phyloP scores from a whole-genome alignment of 805 yeast genomes.

The Spathaspora boniae region DNA sequence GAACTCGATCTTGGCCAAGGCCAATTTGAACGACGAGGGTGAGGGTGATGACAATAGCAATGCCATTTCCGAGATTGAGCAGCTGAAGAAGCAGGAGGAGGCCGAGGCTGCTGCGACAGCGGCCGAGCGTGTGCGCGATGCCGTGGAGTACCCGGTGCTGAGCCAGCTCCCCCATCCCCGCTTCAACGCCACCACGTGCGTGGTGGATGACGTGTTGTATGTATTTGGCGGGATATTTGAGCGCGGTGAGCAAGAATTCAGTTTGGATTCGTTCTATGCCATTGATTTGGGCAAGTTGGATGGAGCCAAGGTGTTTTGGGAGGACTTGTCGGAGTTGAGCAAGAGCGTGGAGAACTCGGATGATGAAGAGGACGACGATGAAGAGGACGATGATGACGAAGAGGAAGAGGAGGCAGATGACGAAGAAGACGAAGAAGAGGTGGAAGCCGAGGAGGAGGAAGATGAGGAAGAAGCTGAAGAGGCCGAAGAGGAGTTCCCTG shows the following conservation, averaged over 20 bases:
- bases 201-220: slow-evolving; percentile 76
- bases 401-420: slow-evolving; percentile 38
- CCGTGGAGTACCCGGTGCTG: slow-evolving; percentile 52
- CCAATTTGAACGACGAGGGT: slow-evolving; percentile 62
- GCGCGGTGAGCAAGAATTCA: slow-evolving; percentile 78
- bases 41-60: slow-evolving; percentile 43
- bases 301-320: slow-evolving; percentile 89
- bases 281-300: slow-evolving; percentile 83
- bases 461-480: slow-evolving; percentile 61
- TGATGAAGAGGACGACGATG: slow-evolving; percentile 49
- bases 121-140: slow-evolving; percentile 37
- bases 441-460: slow-evolving; percentile 67
- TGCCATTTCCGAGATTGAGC: slow-evolving; percentile 33
- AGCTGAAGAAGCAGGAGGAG: slow-evolving; percentile 37
- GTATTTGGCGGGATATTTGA: slow-evolving; percentile 93
- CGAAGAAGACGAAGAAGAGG: slow-evolving; percentile 57
- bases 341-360: slow-evolving; percentile 57
- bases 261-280: slow-evolving; percentile 80
- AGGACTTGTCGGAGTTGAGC: slow-evolving; percentile 62
- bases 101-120: slow-evolving; percentile 32
- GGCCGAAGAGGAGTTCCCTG: slow-evolving; percentile 72
- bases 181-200: slow-evolving; percentile 82
- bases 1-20: slow-evolving; percentile 68
- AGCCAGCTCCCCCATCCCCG: slow-evolving; percentile 80
- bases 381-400: slow-evolving; percentile 58